Conservation (phyloP, 192 early-diverging fungal species). For the Gamsiella multidivaricata region DNA sequence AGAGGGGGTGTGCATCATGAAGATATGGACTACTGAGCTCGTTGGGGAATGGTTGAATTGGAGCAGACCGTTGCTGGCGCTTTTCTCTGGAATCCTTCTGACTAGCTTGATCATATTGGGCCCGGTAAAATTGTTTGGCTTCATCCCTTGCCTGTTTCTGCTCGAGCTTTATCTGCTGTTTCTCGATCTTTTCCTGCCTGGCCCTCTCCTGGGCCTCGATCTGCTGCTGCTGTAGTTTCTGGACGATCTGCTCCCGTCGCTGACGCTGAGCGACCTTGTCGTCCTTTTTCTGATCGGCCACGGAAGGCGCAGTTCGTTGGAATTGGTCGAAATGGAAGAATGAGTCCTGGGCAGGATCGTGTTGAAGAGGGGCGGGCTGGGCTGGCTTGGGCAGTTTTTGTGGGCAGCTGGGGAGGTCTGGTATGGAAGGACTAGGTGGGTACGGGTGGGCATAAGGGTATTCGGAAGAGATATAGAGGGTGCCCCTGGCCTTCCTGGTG, state of each 20-base stretch:
- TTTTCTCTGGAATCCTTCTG: background rate
- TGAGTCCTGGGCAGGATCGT: background rate
- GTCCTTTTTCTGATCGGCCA: slow-evolving; percentile 22
- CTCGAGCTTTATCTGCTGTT: slow-evolving; percentile 32
- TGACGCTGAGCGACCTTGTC: slow-evolving; percentile 24
- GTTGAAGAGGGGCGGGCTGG: background rate
- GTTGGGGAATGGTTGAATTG: slow-evolving; percentile 11
- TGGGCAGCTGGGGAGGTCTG: background rate
- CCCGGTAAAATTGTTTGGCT: slow-evolving; percentile 18
- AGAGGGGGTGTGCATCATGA: background rate
- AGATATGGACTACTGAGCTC: slow-evolving; percentile 5
- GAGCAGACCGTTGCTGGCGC: slow-evolving; percentile 21
- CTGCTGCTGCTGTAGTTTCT: slow-evolving; percentile 38
- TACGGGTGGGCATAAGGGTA: slow-evolving; percentile 8
- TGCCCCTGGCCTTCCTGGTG: slow-evolving; percentile 14
- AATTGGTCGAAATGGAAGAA: slow-evolving; percentile 21
- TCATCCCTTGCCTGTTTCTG: slow-evolving; percentile 31
- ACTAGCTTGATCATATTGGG: background rate
- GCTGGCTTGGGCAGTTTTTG: background rate
- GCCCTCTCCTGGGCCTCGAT: slow-evolving; percentile 48
- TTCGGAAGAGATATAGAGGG: slow-evolving; percentile 4
- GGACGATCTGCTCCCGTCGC: slow-evolving; percentile 41
- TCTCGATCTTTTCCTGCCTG: slow-evolving; percentile 29
- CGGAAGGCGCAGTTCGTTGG: background rate
- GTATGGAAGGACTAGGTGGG: background rate